Evolutionary conservation across 345 rosid genomes (phyloP).

Genomic region (Citrus sinensis): DNA sequence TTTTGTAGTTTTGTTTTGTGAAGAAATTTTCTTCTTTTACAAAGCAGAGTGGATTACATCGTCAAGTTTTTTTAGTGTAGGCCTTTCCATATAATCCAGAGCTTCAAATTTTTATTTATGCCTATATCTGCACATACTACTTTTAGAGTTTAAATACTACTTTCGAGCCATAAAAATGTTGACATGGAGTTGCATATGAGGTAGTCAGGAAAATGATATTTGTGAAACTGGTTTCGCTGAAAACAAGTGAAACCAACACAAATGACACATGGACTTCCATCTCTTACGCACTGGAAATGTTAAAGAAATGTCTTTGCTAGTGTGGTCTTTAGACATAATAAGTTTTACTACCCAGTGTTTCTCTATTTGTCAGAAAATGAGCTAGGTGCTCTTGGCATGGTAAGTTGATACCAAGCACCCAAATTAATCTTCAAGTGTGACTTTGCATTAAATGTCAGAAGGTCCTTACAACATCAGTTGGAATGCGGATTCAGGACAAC

Average conservation of each 20-base stretch:
- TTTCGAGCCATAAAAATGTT: not conserved
- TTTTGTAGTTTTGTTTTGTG: constrained; percentile 4
- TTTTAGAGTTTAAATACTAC: not conserved
- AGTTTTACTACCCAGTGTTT: not conserved
- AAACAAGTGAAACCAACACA: not conserved
- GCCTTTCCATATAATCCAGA: not conserved
- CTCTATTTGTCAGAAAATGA: not conserved
- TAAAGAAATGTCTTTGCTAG: not conserved
- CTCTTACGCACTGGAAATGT: not conserved
- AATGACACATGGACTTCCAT: too few species aligned
- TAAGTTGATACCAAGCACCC: not conserved
- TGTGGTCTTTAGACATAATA: not conserved
- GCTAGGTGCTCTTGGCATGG: not conserved
- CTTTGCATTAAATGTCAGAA: not conserved
- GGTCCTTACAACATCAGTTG: not conserved
- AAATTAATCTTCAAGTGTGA: not conserved
- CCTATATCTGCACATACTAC: not conserved
- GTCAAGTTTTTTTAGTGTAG: not conserved
- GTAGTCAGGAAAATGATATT: not conserved
- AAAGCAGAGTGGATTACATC: not conserved
- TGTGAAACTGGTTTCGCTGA: not conserved
- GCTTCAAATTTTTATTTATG: not conserved
- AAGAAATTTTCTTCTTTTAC: not conserved
- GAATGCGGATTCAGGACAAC: not conserved
- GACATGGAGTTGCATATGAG: not conserved